Base-by-base conservation (phyloP, 805 yeast species). In the Candida xiaguanensis region DNA sequence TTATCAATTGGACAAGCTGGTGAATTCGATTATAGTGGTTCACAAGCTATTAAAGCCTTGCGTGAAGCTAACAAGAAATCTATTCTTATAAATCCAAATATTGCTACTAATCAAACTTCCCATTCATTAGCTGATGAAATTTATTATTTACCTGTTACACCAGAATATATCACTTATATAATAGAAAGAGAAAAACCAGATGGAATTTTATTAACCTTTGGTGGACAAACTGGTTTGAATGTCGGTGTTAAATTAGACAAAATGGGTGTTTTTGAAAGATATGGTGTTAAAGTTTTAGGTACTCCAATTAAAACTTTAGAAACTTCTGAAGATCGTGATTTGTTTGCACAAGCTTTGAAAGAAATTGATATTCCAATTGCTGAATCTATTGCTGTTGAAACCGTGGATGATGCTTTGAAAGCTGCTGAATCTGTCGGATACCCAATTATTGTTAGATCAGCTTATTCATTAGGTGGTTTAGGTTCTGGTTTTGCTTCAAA, bases 1-100 rank as follows among this genome's bases (percentile, higher is more conserved):
- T 73, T 91, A 41, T 85, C 96, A 39, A 91, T 91, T 61, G 98
- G 98, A 44, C 98, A 91, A 68, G 98, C 98, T 38, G 98, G 98
- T 55, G 98, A 91, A 68, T 91, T 91, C 55, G 98, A 91, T 66
- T 91, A 91, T 64, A 84, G 95, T 40, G 96, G 98, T 42, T 90
- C 97, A 17, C 98, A 90, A 69, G 98, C 98, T 37, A 91, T 90
- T 63, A 90, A 90, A 65, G 98, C 98, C 9, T 70, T 90, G 56
- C 85, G 77, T 58, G 98, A 90, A 68, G 95, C 95, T 40, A 76
- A 85, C 64, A 90, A 87, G 61, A 62, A 77, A 56, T 80, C 96
- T 5, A 85, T 90, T 48, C 75, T 90, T 59, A 87, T 90, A 59
- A 90, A 90, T 63, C 98, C 98, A 45, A 90, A 90, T 63, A 90